A percentile compares a stretch with the other conserved stretches of the same genome.
These are phyloP conservation scores for Penicillium sp. DNA, from an alignment of 2,329 filamentous ascomycete species.

Conservation along the genomic window DNA sequence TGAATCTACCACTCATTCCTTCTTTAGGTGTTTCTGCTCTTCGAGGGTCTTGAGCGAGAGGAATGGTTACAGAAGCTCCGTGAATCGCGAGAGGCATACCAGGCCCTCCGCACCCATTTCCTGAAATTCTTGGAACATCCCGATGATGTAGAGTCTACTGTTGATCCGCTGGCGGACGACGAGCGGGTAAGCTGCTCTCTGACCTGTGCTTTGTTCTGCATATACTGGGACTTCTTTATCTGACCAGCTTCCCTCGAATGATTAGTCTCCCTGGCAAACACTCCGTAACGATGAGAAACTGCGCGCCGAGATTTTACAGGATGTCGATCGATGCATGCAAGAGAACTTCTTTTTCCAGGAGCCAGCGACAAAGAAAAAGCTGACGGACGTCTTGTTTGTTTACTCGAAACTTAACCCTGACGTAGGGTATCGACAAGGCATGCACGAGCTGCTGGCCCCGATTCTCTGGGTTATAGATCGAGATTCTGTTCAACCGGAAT, in stretches of 20 bases:
- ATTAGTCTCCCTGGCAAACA: conserved; percentile 85
- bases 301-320: conserved; percentile 84
- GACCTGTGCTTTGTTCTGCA: background rate
- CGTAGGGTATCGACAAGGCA: conserved; percentile 91
- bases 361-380: conserved; percentile 67
- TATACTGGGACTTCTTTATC: conserved; percentile 17
- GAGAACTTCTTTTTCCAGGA: conserved; percentile 88
- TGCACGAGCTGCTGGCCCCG: conserved; percentile 93
- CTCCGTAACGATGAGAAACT: conserved; percentile 77
- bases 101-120: conserved; percentile 65
- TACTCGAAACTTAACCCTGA: conserved; percentile 89
- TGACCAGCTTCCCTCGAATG: conserved; percentile 24
- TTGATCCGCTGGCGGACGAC: conserved; percentile 85
- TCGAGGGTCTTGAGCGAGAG: conserved; percentile 58
- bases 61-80: conserved; percentile 65
- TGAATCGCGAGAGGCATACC: conserved; percentile 69
- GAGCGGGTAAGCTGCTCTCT: conserved; percentile 49
- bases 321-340: conserved; percentile 84
- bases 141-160: conserved; percentile 66
- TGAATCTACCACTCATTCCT: conserved; percentile 19
- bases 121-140: conserved; percentile 79
- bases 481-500: conserved; percentile 63
- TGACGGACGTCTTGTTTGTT: conserved; percentile 86
- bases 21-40: conserved; percentile 70
- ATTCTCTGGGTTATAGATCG: conserved; percentile 77